Evolutionary conservation across 176 grass and related monocot genomes (phyloP), one percentile per base, ranked within the genome.

Genomic region (Triticum aestivum): DNA sequence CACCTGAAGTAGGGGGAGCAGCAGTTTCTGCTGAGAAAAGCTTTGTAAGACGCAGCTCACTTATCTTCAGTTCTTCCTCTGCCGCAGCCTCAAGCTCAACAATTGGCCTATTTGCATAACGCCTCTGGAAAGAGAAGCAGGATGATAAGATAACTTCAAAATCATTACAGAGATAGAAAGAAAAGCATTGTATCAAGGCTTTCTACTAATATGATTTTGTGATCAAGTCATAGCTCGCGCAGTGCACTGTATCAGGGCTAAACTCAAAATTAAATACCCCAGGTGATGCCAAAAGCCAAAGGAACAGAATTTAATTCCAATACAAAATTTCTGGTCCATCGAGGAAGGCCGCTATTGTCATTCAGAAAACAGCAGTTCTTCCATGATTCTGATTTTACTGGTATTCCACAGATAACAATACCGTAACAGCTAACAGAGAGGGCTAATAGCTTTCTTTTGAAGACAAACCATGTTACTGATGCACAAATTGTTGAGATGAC

Each of bases 51-150:
- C 90, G 92, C 54, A 96, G 79, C 86, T 96, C 94, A 44, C 87
- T 94, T 79, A 96, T 91, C 75, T 99, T 99, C 75, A 95, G 75
- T 59, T 99, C 92, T 88, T 99, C 97, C 29, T 96, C 90, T 83
- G 97, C 94, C 74, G 94, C 94, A 77, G 13, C 75, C 85, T 99
- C 94, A 83, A 99, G 87, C 72, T 99, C 97, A 75, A 96, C 77
- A 51, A 99, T 93, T 74, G 97, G 90, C 75, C 90, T 92, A 85
- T 99, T 99, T n/a, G 39, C 17, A 29, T 94, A 99, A 70, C 94
- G 97, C 74, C 88, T 93, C 94, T 99, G 85, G 69, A 92, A 80
- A 86, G 61, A 77, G 33, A 18, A 73, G 69, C 9, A 90, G 14
- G 23, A 51, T 8, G 68, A 56, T 32, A 90, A 54, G 27, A 74